Base-by-base conservation (phyloP, 306 rosid species). In the Coriaria nepalensis region DNA sequence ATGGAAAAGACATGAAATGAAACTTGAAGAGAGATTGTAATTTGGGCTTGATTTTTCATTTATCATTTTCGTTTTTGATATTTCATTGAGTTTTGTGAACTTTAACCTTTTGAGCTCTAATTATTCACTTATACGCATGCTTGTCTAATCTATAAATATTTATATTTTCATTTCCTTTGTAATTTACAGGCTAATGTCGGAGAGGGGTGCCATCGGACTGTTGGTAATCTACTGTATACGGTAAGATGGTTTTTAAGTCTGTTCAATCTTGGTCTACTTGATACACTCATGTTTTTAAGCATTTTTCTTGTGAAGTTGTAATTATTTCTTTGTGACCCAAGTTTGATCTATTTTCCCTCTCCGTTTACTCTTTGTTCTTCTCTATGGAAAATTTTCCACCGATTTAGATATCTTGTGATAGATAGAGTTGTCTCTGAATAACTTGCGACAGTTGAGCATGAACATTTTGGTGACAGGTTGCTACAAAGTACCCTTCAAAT, bases 151-250 rank as follows among this genome's bases (percentile, higher is more conserved):
- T 20, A 20, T 20, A 20, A 20, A 20, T 20, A 20, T 20, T 20
- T 20, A 20, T 20, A 35, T 34, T 11, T 15, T 44, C 43, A 13
- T 13, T 37, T 10, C 15, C 35, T 46, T 58, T 52, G 6, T 37
- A 13, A 13, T 56, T 62, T 60, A 43, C 64, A 90, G 98, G 96
- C 98, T 36, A 76, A 49, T 35, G 81, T 85, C 43, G 44, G 74
- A 4, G 82, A 79, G 54, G 95, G 98, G 10, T 85, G 98, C 47
- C 60, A 43, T 58, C 71, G 93, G 44, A 60, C 69, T 34, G 73
- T 79, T 34, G 98, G 98, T 13, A 90, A 85, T 71, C 96, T 90
- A 35, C 63, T 90, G 20, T 90, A 90, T 69, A 77, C 81, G 69
- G 98, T 85, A 57, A 66, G 34, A 48, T 64, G 48, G 34, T 45